A percentile compares a stretch with the other conserved stretches of the same genome.
Conservation (phyloP, 257 asterid genomes). For the Salvia hispanica region DNA sequence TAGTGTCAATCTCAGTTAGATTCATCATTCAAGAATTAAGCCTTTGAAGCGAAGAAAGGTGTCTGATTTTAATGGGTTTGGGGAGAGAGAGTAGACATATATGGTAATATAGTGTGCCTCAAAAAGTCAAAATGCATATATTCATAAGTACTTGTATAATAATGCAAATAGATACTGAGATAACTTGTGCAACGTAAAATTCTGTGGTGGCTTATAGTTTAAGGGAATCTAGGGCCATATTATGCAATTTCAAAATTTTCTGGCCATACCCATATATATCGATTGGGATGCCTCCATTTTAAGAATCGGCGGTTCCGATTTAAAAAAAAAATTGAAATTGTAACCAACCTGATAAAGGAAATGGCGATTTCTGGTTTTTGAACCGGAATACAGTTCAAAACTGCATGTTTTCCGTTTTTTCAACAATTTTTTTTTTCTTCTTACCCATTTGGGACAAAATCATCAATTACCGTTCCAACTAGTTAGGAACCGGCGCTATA, state of each 20-base stretch:
- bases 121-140: not conserved
- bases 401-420: too few species aligned
- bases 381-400: too few species aligned
- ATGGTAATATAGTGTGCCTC: not conserved
- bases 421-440: too few species aligned
- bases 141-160: not conserved
- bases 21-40: constrained; percentile 3
- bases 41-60: not conserved
- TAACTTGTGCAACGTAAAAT: not conserved
- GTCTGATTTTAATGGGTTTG: not conserved
- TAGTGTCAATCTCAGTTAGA: not conserved
- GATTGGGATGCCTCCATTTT: not conserved
- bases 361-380: too few species aligned
- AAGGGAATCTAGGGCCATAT: constrained; percentile 2
- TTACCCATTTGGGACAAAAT: too few species aligned
- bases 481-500: too few species aligned
- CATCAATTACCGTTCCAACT: too few species aligned
- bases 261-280: not conserved
- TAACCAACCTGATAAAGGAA: too few species aligned
- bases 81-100: not conserved
- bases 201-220: constrained; percentile 2
- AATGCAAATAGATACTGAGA: not conserved
- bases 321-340: too few species aligned
- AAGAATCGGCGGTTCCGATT: too few species aligned
- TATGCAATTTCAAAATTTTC: constrained; percentile 14